phyloP scores from a whole-genome alignment of 305 asterid species.

The Fraxinus nigra region DNA sequence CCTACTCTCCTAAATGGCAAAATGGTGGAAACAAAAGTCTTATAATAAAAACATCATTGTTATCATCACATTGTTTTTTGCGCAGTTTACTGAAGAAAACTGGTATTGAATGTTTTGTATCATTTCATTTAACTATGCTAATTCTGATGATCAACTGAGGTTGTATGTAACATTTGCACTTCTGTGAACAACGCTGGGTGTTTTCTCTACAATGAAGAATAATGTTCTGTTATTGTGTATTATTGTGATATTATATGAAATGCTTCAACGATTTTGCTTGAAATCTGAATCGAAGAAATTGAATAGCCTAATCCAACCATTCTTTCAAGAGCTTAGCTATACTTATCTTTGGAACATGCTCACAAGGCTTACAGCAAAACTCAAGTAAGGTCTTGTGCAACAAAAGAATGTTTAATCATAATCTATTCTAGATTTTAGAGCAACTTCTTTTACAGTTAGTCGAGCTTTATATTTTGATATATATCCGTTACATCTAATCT shows the following conservation, averaged over 20 bases:
- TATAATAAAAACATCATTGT: slow-evolving; percentile 11
- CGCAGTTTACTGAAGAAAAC: neutral
- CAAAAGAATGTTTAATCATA: neutral
- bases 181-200: neutral
- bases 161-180: neutral
- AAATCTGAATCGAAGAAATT: neutral
- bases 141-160: neutral
- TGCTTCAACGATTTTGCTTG: neutral
- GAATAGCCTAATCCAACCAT: neutral
- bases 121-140: neutral
- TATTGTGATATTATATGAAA: neutral
- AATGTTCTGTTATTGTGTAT: neutral
- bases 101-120: neutral
- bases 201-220: neutral
- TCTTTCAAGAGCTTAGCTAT: neutral
- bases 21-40: slow-evolving; percentile 33
- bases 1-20: slow-evolving; percentile 37
- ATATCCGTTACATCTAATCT: neutral
- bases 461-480: too few relatives aligned
- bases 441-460: neutral
- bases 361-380: neutral
- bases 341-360: neutral
- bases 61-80: slow-evolving; percentile 1
- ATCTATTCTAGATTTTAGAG: neutral
- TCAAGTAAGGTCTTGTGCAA: neutral